Conservation (phyloP, 1,284 basidiomycete species). For the Ceratorhiza oryzae-sativae region DNA sequence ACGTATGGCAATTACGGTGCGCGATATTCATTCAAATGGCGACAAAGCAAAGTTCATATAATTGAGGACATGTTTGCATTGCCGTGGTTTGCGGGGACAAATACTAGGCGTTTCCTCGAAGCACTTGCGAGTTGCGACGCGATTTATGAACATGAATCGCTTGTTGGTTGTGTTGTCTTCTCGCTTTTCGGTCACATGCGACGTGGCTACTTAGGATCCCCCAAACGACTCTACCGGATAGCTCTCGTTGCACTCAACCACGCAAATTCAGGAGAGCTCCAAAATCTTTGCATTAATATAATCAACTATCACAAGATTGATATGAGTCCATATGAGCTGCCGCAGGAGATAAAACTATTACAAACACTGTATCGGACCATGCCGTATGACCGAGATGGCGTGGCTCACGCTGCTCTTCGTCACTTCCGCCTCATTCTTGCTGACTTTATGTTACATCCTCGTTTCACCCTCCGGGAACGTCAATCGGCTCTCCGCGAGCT, state of each 20-base stretch:
- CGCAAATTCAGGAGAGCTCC: not conserved
- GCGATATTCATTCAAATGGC: too few species aligned
- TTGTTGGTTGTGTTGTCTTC: too few species aligned
- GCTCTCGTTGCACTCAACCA: not conserved
- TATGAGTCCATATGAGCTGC: not conserved
- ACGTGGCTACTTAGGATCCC: too few species aligned
- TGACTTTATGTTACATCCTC: not conserved
- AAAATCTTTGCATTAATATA: not conserved
- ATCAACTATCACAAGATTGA: not conserved
- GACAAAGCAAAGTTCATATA: too few species aligned
- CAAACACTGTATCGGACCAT: not conserved
- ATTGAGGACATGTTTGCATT: too few species aligned
- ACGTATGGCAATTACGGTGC: too few species aligned
- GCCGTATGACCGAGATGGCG: not conserved
- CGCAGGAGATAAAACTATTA: not conserved
- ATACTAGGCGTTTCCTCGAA: too few species aligned
- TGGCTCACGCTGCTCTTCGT: not conserved
- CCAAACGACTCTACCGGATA: not conserved
- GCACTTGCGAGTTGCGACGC: too few species aligned
- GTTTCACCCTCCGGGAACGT: not conserved
- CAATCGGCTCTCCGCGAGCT: not conserved
- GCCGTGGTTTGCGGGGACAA: too few species aligned
- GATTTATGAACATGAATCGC: too few species aligned
- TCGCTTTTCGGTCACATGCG: too few species aligned
- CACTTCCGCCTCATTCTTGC: not conserved